Evolutionary conservation across 176 grass and related monocot species (phyloP).

Genomic region (Oryza coarctata): DNA sequence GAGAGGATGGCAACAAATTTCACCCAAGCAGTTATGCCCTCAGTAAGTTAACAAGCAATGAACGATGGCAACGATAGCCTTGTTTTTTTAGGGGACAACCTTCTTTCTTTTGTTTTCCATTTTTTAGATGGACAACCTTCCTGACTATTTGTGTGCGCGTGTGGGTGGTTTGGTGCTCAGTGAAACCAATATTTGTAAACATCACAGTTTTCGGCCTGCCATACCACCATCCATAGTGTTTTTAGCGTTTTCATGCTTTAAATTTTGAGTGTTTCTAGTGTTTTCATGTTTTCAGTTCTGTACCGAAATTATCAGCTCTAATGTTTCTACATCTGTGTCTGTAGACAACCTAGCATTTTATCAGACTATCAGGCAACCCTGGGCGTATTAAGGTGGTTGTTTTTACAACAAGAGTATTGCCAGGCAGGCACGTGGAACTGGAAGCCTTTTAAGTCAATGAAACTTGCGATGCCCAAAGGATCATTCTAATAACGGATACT

Average conservation of each 20-base stretch:
- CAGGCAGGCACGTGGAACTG: too few relatives aligned
- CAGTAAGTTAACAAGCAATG: background rate
- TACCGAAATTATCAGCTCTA: too few relatives aligned
- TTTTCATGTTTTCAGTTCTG: too few relatives aligned
- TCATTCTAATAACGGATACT: slow-evolving; percentile 1
- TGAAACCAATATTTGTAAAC: background rate
- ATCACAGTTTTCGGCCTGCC: background rate
- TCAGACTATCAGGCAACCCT: too few relatives aligned
- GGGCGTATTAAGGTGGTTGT: too few relatives aligned
- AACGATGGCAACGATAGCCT: background rate
- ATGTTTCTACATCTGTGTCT: too few relatives aligned
- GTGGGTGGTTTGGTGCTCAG: background rate
- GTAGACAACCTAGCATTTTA: too few relatives aligned
- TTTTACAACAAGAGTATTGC: too few relatives aligned
- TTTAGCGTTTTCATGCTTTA: too few relatives aligned
- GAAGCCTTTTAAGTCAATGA: too few relatives aligned
- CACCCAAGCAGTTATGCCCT: slow-evolving; percentile 8
- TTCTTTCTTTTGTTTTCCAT: background rate
- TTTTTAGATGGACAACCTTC: background rate
- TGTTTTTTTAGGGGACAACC: background rate
- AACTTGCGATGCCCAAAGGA: too few relatives aligned
- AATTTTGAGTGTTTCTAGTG: too few relatives aligned
- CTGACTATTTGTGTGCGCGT: background rate
- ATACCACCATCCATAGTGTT: background rate
- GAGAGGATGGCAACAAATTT: background rate